Evolutionary conservation across 2,329 filamentous ascomycete genomes (phyloP), one percentile per base, ranked within the genome.

Genomic region (Scopulariopsis brevicaulis): DNA sequence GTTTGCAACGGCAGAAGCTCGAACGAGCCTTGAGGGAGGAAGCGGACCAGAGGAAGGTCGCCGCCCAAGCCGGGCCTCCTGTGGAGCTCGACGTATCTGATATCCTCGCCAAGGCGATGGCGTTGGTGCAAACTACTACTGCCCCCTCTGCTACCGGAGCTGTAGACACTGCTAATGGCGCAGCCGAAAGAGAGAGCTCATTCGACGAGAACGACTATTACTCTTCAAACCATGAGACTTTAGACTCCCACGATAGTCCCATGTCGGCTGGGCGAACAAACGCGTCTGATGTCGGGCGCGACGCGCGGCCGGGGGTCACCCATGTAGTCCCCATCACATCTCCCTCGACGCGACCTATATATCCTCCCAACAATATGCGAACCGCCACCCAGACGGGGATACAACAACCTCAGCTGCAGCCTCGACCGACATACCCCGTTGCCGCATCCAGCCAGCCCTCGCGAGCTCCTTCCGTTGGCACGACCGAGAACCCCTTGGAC

Each of bases 151-250:
- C 55, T 53, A 46, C 51, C n/a, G 54, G 50, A 20, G 43, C 48
- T 53, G 56, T 22, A 64, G 81, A 86, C 66, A 79, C 82, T 73
- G 72, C 75, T 77, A 79, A 85, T 71, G 77, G 77, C 67, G 83
- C 84, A 70, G 79, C 74, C 63, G 73, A 81, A 67, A 88, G 80
- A 79, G 89, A 93, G 22, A 25, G 43, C 71, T 94, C 90, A 40
- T 89, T 91, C 74, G 91, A 96, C 73, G 87, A 95, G 70, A 91
- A 95, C 68, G 94, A 91, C 48, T 96, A 96, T 72, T 96, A 97
- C 77, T 96, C 93, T 64, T 96, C 92, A 73, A 89, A 87, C 74
- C 86, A 92, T 76, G 89, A 92, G 70, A 96, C 91, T 62, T 82
- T 82, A 60, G 77, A 82, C 58, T 78, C 77, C 34, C 74, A 73